Base-by-base conservation (phyloP, 1,139 yeast genomes). In the Tardiomyces depauwii region DNA sequence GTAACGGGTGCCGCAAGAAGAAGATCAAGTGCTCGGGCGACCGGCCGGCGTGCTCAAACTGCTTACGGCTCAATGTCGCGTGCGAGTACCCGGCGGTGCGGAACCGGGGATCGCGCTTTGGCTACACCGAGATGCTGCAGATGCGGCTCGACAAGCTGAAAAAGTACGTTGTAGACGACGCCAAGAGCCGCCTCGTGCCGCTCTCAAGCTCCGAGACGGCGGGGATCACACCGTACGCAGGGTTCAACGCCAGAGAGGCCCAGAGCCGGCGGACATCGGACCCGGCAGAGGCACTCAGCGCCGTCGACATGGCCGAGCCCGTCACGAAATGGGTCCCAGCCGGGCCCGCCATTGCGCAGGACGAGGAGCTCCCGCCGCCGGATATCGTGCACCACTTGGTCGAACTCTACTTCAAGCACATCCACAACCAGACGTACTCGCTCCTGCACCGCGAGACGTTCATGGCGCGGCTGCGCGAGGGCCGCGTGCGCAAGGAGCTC, bases 1-100 rank as follows among this genome's bases (percentile, higher is more conserved):
- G 68, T 48, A 56, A 54, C 33, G 65, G 61, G 19, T 65, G 68
- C 45, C 52, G 68, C 27, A 63, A 61, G 46, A 65, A 65, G 52
- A 65, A 65, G 55, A 62, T 64, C 51, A 62, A 62, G 47, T 65
- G 68, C 51, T 61, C 68, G 1, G 65, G 66, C 10, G 66, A 58
- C 41, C 56, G 68, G 9, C 68, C 68, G 2, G 68, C 67, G 2
- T 65, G 68, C 47, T 53, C 64, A n/a, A 61, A 62, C 51, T 65
- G 68, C 47, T 55, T 65, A 4, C 58, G 66, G 6, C 57, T 60
- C 23, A 56, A 61, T 43, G 56, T 63, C 9, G 61, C 60, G 2
- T 65, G 68, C 51, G 64, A 62, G 42, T 65, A 65, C 41, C 68
- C 68, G 2, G 57, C 61, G 28, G 59, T 62, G 39, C 58, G 65